Base-by-base conservation (phyloP, 2,329 filamentous ascomycete species). In the Penicillium sp. region DNA sequence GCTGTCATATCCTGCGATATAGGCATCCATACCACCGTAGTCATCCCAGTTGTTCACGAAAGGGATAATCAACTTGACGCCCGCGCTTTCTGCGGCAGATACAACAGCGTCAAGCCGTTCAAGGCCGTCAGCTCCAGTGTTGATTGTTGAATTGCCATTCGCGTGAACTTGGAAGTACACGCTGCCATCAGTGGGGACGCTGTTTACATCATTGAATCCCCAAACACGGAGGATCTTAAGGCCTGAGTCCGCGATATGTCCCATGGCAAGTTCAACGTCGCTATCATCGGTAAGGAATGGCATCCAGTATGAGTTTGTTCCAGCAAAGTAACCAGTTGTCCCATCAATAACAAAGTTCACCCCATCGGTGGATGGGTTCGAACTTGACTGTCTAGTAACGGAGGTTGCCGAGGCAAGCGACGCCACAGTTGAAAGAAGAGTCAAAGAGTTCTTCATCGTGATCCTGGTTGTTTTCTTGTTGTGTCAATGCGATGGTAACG, bases 21-120 rank as follows among this genome's bases (percentile, higher is more conserved):
- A 89, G 2, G 84, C 83, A 13, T 80, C 78, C 76, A 89, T 88
- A 54, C 88, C 87, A 30, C 88, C 87, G 50, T 89, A 90, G 69
- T 90, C 89, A 51, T 79, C 80, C 88, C 88, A 91, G 76, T 90
- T 86, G 76, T 91, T 91, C 58, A 90, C 86, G 50, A 75, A 75
- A 60, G 72, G 72, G 56, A 75, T 86, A 64, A 90, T 88, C 7
- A 90, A 76, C 72, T 88, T 88, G 67, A 90, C 80, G 7, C 84
- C 85, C 57, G 84, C 79, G 57, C 80, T 79, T 73, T 88, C 86
- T 5, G 88, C 88, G 0, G 84, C 78, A 41, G 80, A 72, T 56
- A 91, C 87, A 1, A 90, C 86, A 57, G 85, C 85, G 70, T 91
- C 88, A 2, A 91, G 83, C 15, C 87, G 83, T 71, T 88, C 82